Conservation (phyloP, 2,329 filamentous ascomycete species). For the Leptographium radiaticola region DNA sequence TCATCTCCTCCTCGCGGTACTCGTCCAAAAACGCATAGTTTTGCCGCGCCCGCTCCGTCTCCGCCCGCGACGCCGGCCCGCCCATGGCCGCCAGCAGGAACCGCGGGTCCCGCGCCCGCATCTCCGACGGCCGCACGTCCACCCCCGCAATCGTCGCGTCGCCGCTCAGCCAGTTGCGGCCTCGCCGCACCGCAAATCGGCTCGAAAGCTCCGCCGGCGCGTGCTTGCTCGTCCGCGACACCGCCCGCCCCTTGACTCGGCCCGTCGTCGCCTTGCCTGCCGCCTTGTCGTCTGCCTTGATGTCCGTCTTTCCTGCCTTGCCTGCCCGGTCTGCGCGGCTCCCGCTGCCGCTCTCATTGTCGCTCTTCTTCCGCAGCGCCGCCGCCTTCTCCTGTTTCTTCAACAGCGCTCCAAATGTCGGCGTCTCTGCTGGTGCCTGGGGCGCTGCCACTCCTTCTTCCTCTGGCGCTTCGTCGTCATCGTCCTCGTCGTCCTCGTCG, state of each 20-base stretch:
- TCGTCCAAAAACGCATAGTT: constrained; percentile 82
- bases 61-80: constrained; percentile 23
- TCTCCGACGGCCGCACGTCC: constrained; percentile 37
- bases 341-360: background rate
- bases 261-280: constrained; percentile 15
- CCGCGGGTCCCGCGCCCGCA: constrained; percentile 62
- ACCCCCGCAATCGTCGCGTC: constrained; percentile 10
- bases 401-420: constrained; percentile 9
- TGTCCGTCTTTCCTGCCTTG: constrained; percentile 13
- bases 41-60: constrained; percentile 47
- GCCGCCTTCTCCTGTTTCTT: constrained; percentile 3
- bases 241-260: constrained; percentile 11
- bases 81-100: constrained; percentile 56
- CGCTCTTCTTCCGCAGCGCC: background rate
- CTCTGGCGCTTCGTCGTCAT: constrained; percentile 24
- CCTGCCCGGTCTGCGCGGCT: background rate
- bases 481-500: constrained; percentile 19
- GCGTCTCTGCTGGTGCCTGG: background rate
- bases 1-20: constrained; percentile 76
- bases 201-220: constrained; percentile 74
- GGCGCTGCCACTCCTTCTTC: constrained; percentile 5
- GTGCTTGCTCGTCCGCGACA: constrained; percentile 56
- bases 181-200: constrained; percentile 71
- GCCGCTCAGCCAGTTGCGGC: constrained; percentile 37
- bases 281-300: constrained; percentile 19